phyloP scores from a whole-genome alignment of 148 eudicot genomes.

The Gaultheria prostrata region DNA sequence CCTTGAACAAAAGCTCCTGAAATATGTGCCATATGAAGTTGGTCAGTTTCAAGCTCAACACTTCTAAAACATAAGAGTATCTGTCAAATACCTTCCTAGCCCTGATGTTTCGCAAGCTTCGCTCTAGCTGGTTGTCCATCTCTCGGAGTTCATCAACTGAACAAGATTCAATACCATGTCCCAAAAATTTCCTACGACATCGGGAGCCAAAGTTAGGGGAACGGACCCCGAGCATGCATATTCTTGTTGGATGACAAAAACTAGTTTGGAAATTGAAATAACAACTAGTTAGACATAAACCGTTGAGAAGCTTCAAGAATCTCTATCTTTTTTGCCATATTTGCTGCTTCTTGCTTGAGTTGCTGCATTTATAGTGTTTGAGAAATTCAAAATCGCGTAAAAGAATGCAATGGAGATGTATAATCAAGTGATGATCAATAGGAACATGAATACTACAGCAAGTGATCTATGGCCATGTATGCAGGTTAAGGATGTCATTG shows the following conservation, averaged over 20 bases:
- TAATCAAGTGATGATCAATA: neutral
- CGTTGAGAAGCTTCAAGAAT: slow-evolving; percentile 35
- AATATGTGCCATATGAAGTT: neutral
- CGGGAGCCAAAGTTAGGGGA: neutral
- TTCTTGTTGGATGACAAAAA: neutral
- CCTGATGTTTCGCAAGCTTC: slow-evolving; percentile 35
- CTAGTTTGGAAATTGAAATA: neutral
- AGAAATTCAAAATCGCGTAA: neutral
- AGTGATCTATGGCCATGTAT: neutral
- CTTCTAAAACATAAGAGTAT: neutral
- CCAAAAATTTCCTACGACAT: slow-evolving; percentile 35
- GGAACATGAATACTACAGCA: neutral
- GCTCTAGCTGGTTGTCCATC: slow-evolving; percentile 34
- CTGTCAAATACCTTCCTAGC: slow-evolving; percentile 33
- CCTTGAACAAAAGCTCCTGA: slow-evolving; percentile 33
- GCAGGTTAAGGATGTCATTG: neutral
- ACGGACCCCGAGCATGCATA: neutral
- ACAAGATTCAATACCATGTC: slow-evolving; percentile 28
- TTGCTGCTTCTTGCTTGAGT: slow-evolving; percentile 35
- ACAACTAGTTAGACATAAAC: slow-evolving; percentile 17
- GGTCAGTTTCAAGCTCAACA: neutral
- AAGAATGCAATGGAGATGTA: neutral
- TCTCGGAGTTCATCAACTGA: slow-evolving; percentile 37
- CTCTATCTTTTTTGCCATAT: slow-evolving; percentile 36
- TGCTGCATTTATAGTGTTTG: slow-evolving; percentile 20